Evolutionary conservation across 805 yeast genomes (phyloP).

Genomic region (Barnettozyma vustinii): DNA sequence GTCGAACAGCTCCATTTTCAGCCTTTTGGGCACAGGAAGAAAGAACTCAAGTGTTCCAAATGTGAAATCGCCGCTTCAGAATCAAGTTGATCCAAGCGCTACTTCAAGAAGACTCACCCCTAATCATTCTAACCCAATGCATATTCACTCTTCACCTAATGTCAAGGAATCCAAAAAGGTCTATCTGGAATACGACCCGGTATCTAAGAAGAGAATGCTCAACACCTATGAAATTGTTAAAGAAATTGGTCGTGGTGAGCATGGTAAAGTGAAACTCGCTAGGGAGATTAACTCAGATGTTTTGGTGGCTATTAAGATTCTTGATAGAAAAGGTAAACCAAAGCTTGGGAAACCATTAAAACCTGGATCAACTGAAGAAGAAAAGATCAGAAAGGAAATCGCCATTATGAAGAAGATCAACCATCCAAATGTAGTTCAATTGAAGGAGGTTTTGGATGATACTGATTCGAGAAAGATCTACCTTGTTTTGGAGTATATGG

Average conservation of each 20-base stretch:
- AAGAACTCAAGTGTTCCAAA: slow-evolving; percentile 9
- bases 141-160: slow-evolving; percentile 25
- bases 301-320: slow-evolving; percentile 89
- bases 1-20: slow-evolving; percentile 17
- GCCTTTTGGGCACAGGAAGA: slow-evolving; percentile 11
- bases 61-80: slow-evolving; percentile 15
- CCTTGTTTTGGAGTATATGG: slow-evolving; percentile 83
- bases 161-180: slow-evolving; percentile 85
- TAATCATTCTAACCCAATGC: slow-evolving; percentile 21
- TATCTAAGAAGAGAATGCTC: slow-evolving; percentile 69
- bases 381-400: slow-evolving; percentile 76
- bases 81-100: slow-evolving; percentile 1
- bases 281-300: slow-evolving; percentile 57
- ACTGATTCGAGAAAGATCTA: slow-evolving; percentile 77
- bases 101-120: slow-evolving; percentile 21
- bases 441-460: slow-evolving; percentile 87
- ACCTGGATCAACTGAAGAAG: slow-evolving; percentile 51
- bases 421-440: slow-evolving; percentile 88
- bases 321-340: slow-evolving; percentile 65
- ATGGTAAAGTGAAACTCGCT: slow-evolving; percentile 95
- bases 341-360: slow-evolving; percentile 40
- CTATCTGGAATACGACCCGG: slow-evolving; percentile 82
- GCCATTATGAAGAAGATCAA: slow-evolving; percentile 89
- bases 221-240: slow-evolving; percentile 85
- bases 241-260: slow-evolving; percentile 95